A percentile compares a stretch with the other conserved stretches of the same genome.
Evolutionary conservation across 257 asterid species (phyloP).

Genomic region (Orobanche coerulescens): DNA sequence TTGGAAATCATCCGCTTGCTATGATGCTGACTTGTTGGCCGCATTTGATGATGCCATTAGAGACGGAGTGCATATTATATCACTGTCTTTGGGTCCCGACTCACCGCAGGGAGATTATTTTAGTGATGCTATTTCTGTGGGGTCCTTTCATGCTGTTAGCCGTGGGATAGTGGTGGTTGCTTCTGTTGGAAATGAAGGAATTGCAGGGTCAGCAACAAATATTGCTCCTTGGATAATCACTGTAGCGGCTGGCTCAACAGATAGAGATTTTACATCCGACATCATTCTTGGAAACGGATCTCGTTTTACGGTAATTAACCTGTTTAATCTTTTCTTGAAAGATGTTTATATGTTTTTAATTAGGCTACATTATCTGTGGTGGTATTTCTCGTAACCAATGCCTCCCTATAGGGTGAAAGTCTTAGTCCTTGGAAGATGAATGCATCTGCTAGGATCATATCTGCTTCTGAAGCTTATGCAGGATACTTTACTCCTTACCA

Average conservation of each 20-base stretch:
- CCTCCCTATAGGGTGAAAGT: conserved; percentile 65
- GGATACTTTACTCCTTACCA: conserved; percentile 96
- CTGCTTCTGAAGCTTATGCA: conserved; percentile 72
- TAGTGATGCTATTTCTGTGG: conserved; percentile 81
- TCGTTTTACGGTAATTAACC: conserved; percentile 40
- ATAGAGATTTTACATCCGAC: conserved; percentile 63
- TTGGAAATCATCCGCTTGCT: conserved; percentile 69
- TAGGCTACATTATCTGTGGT: too few species aligned
- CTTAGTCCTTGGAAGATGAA: conserved; percentile 48
- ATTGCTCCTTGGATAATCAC: conserved; percentile 96
- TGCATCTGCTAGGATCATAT: conserved; percentile 39
- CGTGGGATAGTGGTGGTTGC: conserved; percentile 78
- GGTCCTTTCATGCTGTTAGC: conserved; percentile 80
- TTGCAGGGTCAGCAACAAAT: conserved; percentile 64
- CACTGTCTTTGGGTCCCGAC: conserved; percentile 77
- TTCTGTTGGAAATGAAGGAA: conserved; percentile 78
- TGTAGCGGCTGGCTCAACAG: conserved; percentile 82
- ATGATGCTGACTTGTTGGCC: conserved; percentile 81
- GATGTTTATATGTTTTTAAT: background rate
- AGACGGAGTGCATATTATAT: conserved; percentile 77
- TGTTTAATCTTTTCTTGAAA: background rate
- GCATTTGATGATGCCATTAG: conserved; percentile 90
- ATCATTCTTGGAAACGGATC: conserved; percentile 70
- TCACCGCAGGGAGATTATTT: conserved; percentile 77
- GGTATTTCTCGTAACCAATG: too few species aligned